A percentile compares a stretch with the other conserved stretches of the same genome.
These are phyloP conservation scores for Rhynchosporium secalis DNA, from an alignment of 2,329 filamentous ascomycete species.

Conservation along the genomic window DNA sequence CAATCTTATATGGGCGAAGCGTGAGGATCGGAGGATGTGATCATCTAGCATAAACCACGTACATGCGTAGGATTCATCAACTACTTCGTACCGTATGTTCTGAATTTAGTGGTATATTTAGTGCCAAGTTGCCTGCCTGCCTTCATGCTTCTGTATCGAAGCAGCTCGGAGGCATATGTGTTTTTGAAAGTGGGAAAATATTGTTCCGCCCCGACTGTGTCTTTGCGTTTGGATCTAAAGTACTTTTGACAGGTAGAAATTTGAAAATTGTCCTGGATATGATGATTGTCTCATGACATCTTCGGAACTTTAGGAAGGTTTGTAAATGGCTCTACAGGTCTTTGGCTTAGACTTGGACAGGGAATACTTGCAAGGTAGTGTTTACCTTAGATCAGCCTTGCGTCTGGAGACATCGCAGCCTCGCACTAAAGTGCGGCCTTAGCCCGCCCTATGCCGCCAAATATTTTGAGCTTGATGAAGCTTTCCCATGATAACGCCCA, in stretches of 20 bases:
- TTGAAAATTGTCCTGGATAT: slow-evolving; percentile 2
- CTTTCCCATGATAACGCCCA: not conserved
- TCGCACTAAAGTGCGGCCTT: not conserved
- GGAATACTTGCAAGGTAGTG: not conserved
- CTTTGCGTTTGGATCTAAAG: slow-evolving; percentile 2
- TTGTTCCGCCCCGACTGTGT: slow-evolving; percentile 10
- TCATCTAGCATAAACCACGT: no score
- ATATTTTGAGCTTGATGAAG: slow-evolving; percentile 17
- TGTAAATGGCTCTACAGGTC: not conserved
- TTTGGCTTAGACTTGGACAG: not conserved
- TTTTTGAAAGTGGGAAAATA: slow-evolving; percentile 8
- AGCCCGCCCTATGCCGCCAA: slow-evolving; percentile 7
- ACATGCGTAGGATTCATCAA: no score
- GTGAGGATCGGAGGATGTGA: not conserved
- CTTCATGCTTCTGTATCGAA: slow-evolving; percentile 1
- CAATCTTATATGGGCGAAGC: no score
- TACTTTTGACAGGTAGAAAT: not conserved
- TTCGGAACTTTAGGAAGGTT: no score
- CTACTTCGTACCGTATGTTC: no score
- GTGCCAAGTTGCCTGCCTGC: not conserved
- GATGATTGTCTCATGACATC: not conserved
- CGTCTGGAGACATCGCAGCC: slow-evolving; percentile 21
- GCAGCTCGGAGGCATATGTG: slow-evolving; percentile 10
- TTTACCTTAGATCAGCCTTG: slow-evolving; percentile 14
- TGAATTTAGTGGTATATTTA: not conserved